A percentile compares a stretch with the other conserved stretches of the same genome.
Conservation (phyloP, 805 yeast genomes). For the Zygoascus flipseniorum region DNA sequence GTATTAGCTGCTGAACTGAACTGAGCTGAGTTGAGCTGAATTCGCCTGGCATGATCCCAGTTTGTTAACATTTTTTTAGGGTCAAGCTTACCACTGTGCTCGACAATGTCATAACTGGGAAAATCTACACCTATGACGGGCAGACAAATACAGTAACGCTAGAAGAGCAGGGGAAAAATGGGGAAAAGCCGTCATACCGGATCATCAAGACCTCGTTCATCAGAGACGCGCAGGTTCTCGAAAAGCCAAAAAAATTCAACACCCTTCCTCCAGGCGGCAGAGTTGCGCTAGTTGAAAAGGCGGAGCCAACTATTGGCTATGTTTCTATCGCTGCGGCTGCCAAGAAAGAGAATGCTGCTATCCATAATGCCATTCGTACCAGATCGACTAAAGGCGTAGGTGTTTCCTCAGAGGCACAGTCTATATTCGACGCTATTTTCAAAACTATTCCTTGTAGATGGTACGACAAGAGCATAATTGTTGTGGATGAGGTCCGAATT, state of each 20-base stretch:
- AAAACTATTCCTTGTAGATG: constrained; percentile 41
- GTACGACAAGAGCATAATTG: constrained; percentile 37
- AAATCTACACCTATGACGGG: constrained; percentile 53
- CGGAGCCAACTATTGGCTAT: constrained; percentile 28
- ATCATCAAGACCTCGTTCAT: constrained; percentile 51
- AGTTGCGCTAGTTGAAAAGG: constrained; percentile 22
- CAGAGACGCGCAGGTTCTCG: constrained; percentile 41
- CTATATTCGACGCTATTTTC: constrained; percentile 35
- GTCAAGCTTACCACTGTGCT: constrained; percentile 54
- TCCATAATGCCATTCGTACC: constrained; percentile 21
- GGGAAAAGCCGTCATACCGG: constrained; percentile 30
- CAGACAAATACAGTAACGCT: constrained; percentile 34
- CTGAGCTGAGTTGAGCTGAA: neutral
- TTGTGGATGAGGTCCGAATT: constrained; percentile 39
- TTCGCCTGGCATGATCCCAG: too few relatives aligned
- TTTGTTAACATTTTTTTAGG: constrained; percentile 5
- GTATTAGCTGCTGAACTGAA: neutral
- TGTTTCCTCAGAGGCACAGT: constrained; percentile 36
- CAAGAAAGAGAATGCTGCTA: constrained; percentile 19
- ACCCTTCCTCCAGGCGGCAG: constrained; percentile 5
- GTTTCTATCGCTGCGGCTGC: constrained; percentile 26
- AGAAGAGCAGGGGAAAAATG: neutral
- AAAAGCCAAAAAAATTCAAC: constrained; percentile 28
- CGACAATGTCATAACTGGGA: constrained; percentile 52
- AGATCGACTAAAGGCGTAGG: constrained; percentile 27